phyloP scores from a whole-genome alignment of 2,329 filamentous ascomycete species.

The Macrophomina phaseolina region DNA sequence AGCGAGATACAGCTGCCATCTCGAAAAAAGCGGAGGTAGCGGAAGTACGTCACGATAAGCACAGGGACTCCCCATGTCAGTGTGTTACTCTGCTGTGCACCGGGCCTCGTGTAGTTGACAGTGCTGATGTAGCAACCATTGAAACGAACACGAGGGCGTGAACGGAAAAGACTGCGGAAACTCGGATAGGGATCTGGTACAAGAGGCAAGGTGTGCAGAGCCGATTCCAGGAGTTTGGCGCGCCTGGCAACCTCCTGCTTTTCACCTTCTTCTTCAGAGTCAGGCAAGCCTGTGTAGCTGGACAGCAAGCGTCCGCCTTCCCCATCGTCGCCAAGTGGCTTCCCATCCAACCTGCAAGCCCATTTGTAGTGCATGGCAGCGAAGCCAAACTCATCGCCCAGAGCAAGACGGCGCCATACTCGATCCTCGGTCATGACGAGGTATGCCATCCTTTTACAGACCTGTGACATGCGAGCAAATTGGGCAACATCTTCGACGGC shows the following conservation, averaged over 20 bases:
- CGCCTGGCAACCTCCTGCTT: background rate
- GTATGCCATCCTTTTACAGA: constrained; percentile 87
- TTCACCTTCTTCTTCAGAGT: constrained; percentile 29
- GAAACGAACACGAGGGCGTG: constrained; percentile 85
- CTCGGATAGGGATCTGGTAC: constrained; percentile 47
- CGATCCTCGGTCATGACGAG: constrained; percentile 82
- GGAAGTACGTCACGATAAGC: constrained; percentile 97
- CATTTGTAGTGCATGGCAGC: constrained; percentile 82
- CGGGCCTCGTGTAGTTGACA: constrained; percentile 89
- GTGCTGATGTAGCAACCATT: constrained; percentile 97
- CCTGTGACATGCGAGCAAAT: constrained; percentile 75
- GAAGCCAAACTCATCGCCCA: constrained; percentile 77
- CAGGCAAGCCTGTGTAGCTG: constrained; percentile 35
- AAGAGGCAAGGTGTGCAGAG: constrained; percentile 42
- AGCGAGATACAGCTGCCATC: constrained; percentile 85
- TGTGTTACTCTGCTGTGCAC: constrained; percentile 72
- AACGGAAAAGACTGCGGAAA: constrained; percentile 74
- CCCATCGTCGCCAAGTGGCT: constrained; percentile 45
- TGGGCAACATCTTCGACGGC: constrained; percentile 77
- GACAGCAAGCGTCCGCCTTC: constrained; percentile 40
- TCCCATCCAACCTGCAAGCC: constrained; percentile 64
- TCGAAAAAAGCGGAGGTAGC: constrained; percentile 93
- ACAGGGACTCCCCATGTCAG: constrained; percentile 79
- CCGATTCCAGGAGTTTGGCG: constrained; percentile 19
- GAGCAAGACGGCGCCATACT: constrained; percentile 81